Conservation (phyloP, 495 filamentous ascomycete species). For the Glutinoglossum americanum region DNA sequence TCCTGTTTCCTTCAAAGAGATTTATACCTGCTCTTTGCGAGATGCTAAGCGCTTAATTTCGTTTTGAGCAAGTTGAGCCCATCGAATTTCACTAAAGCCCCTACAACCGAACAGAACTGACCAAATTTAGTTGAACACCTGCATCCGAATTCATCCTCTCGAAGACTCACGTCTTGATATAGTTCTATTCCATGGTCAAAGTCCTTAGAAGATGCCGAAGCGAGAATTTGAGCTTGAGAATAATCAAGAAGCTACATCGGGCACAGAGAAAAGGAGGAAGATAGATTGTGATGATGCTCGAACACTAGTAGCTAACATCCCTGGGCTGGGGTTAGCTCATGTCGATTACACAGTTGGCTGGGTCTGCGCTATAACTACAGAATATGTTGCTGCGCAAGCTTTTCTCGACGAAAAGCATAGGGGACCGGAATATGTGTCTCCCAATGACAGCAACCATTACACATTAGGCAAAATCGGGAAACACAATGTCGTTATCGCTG, state of each 20-base stretch:
- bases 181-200: neutral
- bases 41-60: neutral
- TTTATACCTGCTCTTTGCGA: neutral
- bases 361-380: conserved; percentile 1
- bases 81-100: neutral
- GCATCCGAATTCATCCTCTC: neutral
- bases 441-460: conserved; percentile 15
- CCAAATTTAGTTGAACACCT: neutral
- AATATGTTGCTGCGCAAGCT: neutral
- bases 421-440: neutral
- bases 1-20: neutral
- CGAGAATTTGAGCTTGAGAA: conserved; percentile 1
- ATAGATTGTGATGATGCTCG: conserved; percentile 3
- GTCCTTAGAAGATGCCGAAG: conserved; percentile 1
- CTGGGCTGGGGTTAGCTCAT: neutral
- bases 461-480: conserved; percentile 14
- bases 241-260: conserved; percentile 2
- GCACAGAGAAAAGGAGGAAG: neutral
- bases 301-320: neutral
- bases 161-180: neutral
- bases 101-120: neutral
- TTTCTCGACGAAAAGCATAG: neutral
- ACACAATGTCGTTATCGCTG: conserved; percentile 19
- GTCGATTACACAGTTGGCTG: neutral
- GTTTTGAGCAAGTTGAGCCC: neutral